Base-by-base conservation (phyloP, 768 basidiomycete species). In the Tylopilus vinaceipallidus region DNA sequence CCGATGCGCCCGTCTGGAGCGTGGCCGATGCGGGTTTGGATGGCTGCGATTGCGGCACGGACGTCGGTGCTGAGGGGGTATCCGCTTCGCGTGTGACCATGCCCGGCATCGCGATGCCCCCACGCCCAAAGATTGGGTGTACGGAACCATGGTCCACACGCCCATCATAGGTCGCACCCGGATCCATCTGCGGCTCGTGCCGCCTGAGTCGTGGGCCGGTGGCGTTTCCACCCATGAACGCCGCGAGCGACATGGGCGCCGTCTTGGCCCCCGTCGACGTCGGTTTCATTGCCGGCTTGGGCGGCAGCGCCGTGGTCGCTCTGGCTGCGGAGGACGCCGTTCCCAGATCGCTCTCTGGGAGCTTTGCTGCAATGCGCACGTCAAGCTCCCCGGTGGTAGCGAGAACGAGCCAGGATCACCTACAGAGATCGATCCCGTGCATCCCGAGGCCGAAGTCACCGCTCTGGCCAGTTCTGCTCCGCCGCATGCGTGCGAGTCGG, bases 201-300 rank as follows among this genome's bases (percentile, higher is more conserved):
- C 75, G 80, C 54, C 79, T 90, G 36, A 92, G 75, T 32, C 84
- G 76, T 4, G 88, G 88, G 20, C 88, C 90, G 36, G 81, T 77
- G 13, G 84, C 88, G 23, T 75, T 79, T 7, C 90, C 88, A 32
- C 90, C 90, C 56, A 91, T 91, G 64, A 91, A 89, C 2, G 84
- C 78, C 0, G 90, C 89, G 23, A 91, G 76, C 3, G 90, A 92
- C 9, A 86, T 82, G 11, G 82, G 73, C 35, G 78, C 72, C 3
- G 75, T 53, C 44, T 69, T 75, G 39, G 14, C 11, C 17, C 57
- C 55, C 14, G 51, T 41, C 37, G 55, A 33, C 3, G 33, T 19
- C 32, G 45, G 13, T 24, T 57, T 62, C 4, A 49, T 36, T 45
- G 55, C 47, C 29, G 59, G 47, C 29, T 56, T 58, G 2, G 60